Conservation (phyloP, 1,284 basidiomycete species). For the Moniliella sp. region DNA sequence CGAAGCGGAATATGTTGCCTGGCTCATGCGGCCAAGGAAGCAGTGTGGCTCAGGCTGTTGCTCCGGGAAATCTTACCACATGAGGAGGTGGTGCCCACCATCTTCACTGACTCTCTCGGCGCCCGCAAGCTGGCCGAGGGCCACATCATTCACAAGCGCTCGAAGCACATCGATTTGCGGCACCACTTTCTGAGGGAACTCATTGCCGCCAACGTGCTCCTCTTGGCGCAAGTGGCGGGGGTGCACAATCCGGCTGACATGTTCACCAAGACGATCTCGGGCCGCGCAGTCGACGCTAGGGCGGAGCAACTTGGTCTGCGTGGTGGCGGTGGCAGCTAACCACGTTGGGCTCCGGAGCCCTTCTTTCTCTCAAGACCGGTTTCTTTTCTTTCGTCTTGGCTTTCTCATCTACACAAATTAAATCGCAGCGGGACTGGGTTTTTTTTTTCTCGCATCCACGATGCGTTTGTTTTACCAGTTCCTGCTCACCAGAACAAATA, state of each 20-base stretch:
- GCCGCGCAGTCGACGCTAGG: neutral
- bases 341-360: too few relatives aligned
- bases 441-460: too few relatives aligned
- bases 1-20: slow-evolving; percentile 1
- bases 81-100: neutral
- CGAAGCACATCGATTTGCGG: neutral
- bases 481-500: too few relatives aligned
- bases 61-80: slow-evolving; percentile 1
- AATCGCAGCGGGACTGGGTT: too few relatives aligned
- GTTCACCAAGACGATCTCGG: neutral
- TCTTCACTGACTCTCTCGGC: neutral
- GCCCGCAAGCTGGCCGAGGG: neutral
- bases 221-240: neutral
- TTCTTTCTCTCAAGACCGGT: too few relatives aligned
- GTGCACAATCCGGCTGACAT: neutral
- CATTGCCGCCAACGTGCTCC: neutral
- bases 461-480: too few relatives aligned
- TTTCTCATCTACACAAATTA: too few relatives aligned
- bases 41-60: neutral
- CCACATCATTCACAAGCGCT: neutral
- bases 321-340: too few relatives aligned
- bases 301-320: too few relatives aligned
- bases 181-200: neutral
- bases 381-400: too few relatives aligned
- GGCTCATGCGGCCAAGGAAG: neutral